These are phyloP conservation scores for Trichoderma sp. DNA, from an alignment of 2,329 filamentous ascomycete genomes.

Conservation along the genomic window DNA sequence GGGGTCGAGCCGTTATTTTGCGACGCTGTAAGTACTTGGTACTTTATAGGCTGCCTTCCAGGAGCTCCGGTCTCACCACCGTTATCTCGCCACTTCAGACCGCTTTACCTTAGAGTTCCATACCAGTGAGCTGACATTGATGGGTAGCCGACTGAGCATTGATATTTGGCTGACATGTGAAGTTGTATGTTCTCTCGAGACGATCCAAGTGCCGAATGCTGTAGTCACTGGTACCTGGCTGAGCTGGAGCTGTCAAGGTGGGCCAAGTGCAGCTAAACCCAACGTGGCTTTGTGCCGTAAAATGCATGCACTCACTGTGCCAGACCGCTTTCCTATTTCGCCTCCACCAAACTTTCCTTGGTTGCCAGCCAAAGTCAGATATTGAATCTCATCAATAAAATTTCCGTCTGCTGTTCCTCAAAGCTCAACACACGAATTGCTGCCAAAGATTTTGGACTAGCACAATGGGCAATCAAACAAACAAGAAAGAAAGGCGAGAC, in stretches of 20 bases:
- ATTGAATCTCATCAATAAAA: constrained; percentile 18
- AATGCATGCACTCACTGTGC: background rate
- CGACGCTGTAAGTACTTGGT: background rate
- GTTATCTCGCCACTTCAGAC: background rate
- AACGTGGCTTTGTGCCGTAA: background rate
- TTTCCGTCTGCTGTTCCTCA: constrained; percentile 20
- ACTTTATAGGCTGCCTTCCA: background rate
- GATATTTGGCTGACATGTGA: background rate
- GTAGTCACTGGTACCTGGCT: background rate
- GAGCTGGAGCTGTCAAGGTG: background rate
- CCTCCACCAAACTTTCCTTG: constrained; percentile 10
- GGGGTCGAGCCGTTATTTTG: background rate
- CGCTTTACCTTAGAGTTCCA: constrained; percentile 1
- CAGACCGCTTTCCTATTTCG: constrained; percentile 30
- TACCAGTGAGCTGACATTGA: background rate
- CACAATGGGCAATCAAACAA: constrained; percentile 34
- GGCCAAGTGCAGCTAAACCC: background rate
- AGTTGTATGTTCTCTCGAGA: background rate
- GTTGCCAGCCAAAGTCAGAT: background rate
- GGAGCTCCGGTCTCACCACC: constrained; percentile 3
- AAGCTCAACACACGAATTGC: constrained; percentile 7
- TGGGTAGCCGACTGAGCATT: background rate
- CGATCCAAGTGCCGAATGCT: background rate
- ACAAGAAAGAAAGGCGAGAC: constrained; percentile 64
- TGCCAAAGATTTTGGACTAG: background rate